Evolutionary conservation across 2,329 filamentous ascomycete genomes (phyloP), one percentile per base, ranked within the genome.

Genomic region (Fusarium luffae): DNA sequence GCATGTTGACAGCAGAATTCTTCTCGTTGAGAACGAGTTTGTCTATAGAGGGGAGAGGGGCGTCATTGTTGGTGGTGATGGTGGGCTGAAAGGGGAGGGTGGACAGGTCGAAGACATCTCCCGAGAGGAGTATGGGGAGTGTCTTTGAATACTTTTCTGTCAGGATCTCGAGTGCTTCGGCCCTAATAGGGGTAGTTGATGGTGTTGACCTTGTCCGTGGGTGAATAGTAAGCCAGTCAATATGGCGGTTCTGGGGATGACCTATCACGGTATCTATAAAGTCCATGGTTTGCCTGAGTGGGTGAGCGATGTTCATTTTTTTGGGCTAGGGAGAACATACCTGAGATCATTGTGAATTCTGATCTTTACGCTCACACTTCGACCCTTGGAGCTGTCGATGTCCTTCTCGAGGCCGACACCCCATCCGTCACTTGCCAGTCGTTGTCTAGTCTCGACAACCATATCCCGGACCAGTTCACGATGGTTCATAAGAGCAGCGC

Each of bases 221-320:
- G 77, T 92, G 90, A 58, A 92, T 89, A 40, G 90, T 92, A 57
- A 92, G 81, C 82, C 89, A 92, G 81, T 92, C 89, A 54, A 90
- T 85, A 30, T 86, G 82, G 12, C 85, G 81, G 65, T 82, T 76
- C 32, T 82, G 79, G 7, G 81, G 77, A 61, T 88, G 84, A 3
- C 84, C 85, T 48, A 92, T 82, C 11, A 92, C 87, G 0, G 86
- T 87, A 57, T 85, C 84, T 55, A 93, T 83, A 73, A 90, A 92
- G 72, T 89, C 86, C 57, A 90, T 83, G 7, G 87, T 88, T 77
- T 80, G 83, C 48, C 84, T 85, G 54, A 7, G 19, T 18, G 10
- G 13, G 18, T 61, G 13, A 61, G 52, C 28, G 10, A 44, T 16
- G 27, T 25, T 27, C 16, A 16, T 16, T 40, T 11, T 11, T 18